Evolutionary conservation across 176 grass and related monocot species (phyloP).

Genomic region (Dendrocalamus sinicus): DNA sequence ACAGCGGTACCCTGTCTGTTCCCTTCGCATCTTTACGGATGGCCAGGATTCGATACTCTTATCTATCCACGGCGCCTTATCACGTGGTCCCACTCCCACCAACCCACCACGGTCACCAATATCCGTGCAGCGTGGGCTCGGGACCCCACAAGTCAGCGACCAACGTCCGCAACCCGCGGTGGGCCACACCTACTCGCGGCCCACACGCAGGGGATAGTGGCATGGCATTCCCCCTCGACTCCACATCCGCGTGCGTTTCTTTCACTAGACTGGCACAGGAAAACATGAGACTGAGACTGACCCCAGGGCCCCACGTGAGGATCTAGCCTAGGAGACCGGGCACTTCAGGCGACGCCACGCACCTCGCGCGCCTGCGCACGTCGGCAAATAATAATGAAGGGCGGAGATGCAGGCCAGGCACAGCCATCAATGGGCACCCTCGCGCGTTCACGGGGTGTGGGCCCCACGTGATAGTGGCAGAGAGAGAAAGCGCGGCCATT

Average conservation of each 20-base stretch:
- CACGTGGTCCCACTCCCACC: not conserved
- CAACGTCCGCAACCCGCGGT: accelerated
- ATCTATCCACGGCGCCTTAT: not conserved
- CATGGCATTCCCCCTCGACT: not conserved
- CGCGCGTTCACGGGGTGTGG: slow-evolving; percentile 20
- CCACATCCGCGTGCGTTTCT: not conserved
- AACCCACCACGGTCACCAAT: not conserved
- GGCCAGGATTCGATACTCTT: not conserved
- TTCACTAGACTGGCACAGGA: not conserved
- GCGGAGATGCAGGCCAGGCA: slow-evolving; percentile 1
- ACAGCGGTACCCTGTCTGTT: not conserved
- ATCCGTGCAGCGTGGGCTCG: not conserved
- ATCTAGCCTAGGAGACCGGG: slow-evolving; percentile 13
- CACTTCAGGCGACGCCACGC: not conserved
- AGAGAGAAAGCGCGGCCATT: not conserved
- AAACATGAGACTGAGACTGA: not conserved
- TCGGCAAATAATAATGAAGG: not conserved
- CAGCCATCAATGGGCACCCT: slow-evolving; percentile 36
- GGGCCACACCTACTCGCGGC: not conserved
- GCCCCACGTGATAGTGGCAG: slow-evolving; percentile 33
- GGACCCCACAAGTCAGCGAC: not conserved
- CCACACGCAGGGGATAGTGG: not conserved
- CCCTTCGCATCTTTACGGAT: not conserved
- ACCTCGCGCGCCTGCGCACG: not conserved
- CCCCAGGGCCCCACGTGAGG: not conserved